Evolutionary conservation across 2,329 filamentous ascomycete genomes (phyloP).

Genomic region (Apiospora koreana): DNA sequence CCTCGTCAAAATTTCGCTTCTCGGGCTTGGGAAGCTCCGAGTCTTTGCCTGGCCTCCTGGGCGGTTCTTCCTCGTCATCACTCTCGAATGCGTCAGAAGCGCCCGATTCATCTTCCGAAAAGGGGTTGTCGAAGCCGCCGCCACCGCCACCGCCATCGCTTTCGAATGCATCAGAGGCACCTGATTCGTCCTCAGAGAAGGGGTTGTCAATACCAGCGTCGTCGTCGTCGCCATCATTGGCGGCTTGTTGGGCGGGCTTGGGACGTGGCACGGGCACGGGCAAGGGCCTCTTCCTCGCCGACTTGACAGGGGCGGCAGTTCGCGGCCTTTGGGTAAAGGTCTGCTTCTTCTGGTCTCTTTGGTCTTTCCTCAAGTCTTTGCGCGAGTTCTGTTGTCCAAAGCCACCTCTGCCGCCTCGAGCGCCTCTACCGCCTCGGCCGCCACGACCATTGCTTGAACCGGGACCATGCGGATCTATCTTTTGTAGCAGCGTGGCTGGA

Average conservation of each 20-base stretch:
- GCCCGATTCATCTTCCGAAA: conserved; percentile 14
- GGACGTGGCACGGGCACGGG: conserved; percentile 11
- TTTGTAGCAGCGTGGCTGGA: conserved; percentile 44
- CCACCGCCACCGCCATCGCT: conserved; percentile 19
- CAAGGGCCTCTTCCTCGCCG: background rate
- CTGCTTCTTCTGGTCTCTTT: conserved; percentile 31
- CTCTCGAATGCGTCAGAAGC: conserved; percentile 12
- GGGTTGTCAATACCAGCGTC: conserved; percentile 12
- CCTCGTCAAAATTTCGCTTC: conserved; percentile 69
- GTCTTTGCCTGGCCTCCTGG: conserved; percentile 5
- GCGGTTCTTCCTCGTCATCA: conserved; percentile 17
- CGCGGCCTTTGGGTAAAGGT: conserved; percentile 11
- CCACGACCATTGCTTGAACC: conserved; percentile 16
- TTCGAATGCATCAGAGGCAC: conserved; percentile 11
- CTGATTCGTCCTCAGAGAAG: conserved; percentile 7
- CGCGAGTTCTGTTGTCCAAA: conserved; percentile 25
- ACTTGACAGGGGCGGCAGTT: background rate
- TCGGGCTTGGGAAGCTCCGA: conserved; percentile 30
- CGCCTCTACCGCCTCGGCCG: conserved; percentile 19
- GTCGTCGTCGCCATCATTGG: conserved; percentile 18
- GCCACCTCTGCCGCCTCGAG: conserved; percentile 18
- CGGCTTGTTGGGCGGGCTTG: conserved; percentile 14
- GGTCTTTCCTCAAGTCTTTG: conserved; percentile 33
- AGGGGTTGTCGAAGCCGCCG: conserved; percentile 17
- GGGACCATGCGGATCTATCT: conserved; percentile 37